Evolutionary conservation across 805 yeast species (phyloP), one percentile per base, ranked within the genome.

Genomic region (Schizosaccharomyces osmophilus): DNA sequence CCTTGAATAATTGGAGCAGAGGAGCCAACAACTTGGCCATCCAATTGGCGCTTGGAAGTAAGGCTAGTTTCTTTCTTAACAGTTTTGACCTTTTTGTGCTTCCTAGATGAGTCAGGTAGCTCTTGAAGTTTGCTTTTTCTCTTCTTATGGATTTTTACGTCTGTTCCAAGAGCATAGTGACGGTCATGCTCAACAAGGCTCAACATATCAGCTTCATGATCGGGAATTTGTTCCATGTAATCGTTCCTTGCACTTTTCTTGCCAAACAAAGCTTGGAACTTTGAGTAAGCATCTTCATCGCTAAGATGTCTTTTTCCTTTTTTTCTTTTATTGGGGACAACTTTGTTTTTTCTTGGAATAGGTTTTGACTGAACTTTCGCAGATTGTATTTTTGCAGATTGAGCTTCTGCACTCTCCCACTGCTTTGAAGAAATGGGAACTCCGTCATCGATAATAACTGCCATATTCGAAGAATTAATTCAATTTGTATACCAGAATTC

Each of bases 211-310:
- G 51, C 26, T 24, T 45, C 51, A 19, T 45, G 26, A 19, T 45
- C 51, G n/a, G 61, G 31, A 6, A 57, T 29, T n/a, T 51, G 62
- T 22, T 60, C 15, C 61, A 26, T 45, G 26, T 45, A 45, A 45
- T 45, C 51, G 5, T 45, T 45, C 51, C 51, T 24, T 4, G 22
- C 26, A 8, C 51, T 45, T 8, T 11, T 45, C 4, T n/a, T 24
- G 13, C 51, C 51, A 45, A 45, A 45, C 24, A 45, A 11, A 9
- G 26, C 26, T 45, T 45, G 11, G 13, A 19, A 45, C 13, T 45
- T 45, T 11, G 5, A 22, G 3, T 11, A 45, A 45, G 51, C 51
- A 45, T 45, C 51, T 9, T 45, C 51, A 45, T 45, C 26, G 5
- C 24, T 45, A 8, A 45, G 17, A 24, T 45, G 51, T 4, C 13